A percentile compares a stretch with the other conserved stretches of the same genome.
phyloP scores from a whole-genome alignment of 495 filamentous ascomycete species.

The Penicillium daleae region DNA sequence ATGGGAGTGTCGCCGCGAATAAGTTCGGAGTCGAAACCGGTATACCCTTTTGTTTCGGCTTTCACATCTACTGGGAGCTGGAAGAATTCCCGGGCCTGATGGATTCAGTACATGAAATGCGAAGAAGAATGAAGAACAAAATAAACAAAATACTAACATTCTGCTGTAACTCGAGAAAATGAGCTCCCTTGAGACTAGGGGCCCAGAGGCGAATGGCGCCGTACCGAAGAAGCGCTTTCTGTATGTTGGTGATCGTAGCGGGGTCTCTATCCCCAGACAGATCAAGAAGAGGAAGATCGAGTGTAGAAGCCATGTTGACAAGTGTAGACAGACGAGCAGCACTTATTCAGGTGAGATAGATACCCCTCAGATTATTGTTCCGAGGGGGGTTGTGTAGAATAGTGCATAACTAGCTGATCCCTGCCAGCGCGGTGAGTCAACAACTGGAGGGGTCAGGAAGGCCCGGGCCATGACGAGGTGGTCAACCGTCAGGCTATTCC shows the following conservation, averaged over 20 bases:
- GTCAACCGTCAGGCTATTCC: background rate
- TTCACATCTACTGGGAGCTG: slow-evolving; percentile 10
- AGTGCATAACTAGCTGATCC: background rate
- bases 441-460: too few relatives aligned
- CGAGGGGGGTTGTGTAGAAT: background rate
- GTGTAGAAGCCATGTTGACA: background rate
- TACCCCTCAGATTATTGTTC: background rate
- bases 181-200: slow-evolving; percentile 9
- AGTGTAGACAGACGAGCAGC: background rate
- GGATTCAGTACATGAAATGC: background rate
- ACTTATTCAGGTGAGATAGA: background rate
- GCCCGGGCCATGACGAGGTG: background rate
- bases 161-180: slow-evolving; percentile 3
- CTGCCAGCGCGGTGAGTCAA: background rate
- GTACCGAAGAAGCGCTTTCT: slow-evolving; percentile 9
- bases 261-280: slow-evolving; percentile 11
- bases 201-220: slow-evolving; percentile 20
- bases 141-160: slow-evolving; percentile 9
- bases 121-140: background rate
- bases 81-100: slow-evolving; percentile 17
- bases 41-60: slow-evolving; percentile 11
- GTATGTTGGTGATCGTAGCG: slow-evolving; percentile 8
- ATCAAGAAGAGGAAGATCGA: slow-evolving; percentile 15
- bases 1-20: slow-evolving; percentile 15
- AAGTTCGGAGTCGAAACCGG: slow-evolving; percentile 14